Evolutionary conservation across 805 yeast genomes (phyloP), one percentile per base, ranked within the genome.

Genomic region (Sugiyamaella lignohabitans): DNA sequence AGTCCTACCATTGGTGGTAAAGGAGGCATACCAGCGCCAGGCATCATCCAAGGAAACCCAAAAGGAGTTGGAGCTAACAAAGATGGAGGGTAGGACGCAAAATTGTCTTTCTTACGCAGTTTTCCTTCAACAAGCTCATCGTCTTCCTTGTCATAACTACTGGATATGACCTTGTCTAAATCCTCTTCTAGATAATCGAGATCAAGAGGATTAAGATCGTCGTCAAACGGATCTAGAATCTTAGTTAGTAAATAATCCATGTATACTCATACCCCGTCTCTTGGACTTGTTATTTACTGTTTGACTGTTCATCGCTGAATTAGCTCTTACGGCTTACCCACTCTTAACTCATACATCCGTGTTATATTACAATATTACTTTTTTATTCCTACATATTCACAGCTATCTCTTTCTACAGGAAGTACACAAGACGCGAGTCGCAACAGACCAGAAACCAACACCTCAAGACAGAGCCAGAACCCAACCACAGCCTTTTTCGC

Each of bases 161-260:
- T 24, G 5, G 14, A 14, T 10, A 40, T 24, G n/a, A 24, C 17
- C 10, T 6, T 24, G 6, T 8, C 14, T 21, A 42, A 16, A 10
- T 8, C 4, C 23, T 17, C 17, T 22, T 44, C 43, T 10, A 47
- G 20, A 46, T 44, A 39, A 40, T 30, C 46, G 37, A 46, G 43
- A 38, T 4, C 22, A 29, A 14, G 27, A 20, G 23, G 30, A 37
- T 16, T 24, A 35, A 46, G 39, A 38, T 38, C 41, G 40, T 37
- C 48, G 20, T 40, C 20, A 46, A 46, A 42, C 27, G 34, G 40
- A 46, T 42, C 40, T 34, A 42, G 34, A 42, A 40, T 24, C 29
- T 45, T 39, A 30, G 47, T 27, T 27, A 27, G 32, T 27, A 27
- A 27, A 27, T n/a, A n/a, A n/a, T n/a, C n/a, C n/a, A n/a, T n/a